Evolutionary conservation across 371 early-diverging fungal genomes (phyloP).

Genomic region (Apophysomyces ossiformis): DNA sequence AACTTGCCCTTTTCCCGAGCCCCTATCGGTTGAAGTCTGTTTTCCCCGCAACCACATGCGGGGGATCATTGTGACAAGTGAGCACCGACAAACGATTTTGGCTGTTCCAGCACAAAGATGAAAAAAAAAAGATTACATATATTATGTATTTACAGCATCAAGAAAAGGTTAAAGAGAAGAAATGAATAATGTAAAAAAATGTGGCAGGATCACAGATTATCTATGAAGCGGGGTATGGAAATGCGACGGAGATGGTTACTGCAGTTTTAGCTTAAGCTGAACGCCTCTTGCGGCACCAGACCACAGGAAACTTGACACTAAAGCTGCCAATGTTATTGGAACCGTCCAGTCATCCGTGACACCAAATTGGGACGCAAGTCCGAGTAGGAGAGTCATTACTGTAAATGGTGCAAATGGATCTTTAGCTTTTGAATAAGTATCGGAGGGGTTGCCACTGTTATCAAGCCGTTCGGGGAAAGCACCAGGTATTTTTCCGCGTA

Average conservation of each 20-base stretch:
- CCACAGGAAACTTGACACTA: constrained; percentile 50
- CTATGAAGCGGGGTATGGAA: constrained; percentile 7
- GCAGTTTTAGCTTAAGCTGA: constrained; percentile 36
- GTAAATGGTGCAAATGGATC: constrained; percentile 47
- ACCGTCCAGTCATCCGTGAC: constrained; percentile 59
- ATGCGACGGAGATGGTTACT: constrained; percentile 12
- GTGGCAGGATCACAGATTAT: neutral
- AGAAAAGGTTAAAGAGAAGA: neutral
- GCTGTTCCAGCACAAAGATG: neutral
- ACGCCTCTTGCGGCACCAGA: constrained; percentile 39
- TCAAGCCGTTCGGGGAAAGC: constrained; percentile 17
- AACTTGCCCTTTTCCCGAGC: neutral
- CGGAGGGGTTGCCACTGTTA: neutral
- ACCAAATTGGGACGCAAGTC: constrained; percentile 41
- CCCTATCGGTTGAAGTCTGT: neutral
- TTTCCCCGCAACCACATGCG: constrained; percentile 8
- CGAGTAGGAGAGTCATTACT: constrained; percentile 38
- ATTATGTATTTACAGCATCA: constrained; percentile 1
- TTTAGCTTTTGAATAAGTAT: constrained; percentile 24
- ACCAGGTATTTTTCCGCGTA: constrained; percentile 22
- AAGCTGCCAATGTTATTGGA: constrained; percentile 47
- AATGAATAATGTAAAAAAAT: constrained; percentile 2
- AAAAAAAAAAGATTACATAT: constrained; percentile 1
- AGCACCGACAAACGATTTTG: neutral
- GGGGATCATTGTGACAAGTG: neutral